A percentile compares a stretch with the other conserved stretches of the same genome.
Conservation (phyloP, 1,284 basidiomycete genomes). For the Tylopilus sp. region DNA sequence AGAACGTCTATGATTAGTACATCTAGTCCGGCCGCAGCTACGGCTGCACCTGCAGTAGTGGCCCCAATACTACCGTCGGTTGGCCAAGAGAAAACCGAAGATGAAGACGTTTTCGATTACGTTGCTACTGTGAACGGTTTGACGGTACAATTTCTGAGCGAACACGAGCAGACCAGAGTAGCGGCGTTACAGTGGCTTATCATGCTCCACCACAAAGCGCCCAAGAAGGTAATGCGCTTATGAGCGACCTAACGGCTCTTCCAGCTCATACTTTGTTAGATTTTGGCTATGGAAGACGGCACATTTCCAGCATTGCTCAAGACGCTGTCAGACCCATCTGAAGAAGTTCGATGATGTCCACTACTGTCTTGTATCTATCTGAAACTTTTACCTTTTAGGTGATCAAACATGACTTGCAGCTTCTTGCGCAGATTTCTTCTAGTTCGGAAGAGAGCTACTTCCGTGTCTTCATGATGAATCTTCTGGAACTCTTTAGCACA, state of each 20-base stretch:
- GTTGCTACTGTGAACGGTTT: constrained; percentile 87
- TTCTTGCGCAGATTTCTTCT: constrained; percentile 94
- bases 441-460: constrained; percentile 95
- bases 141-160: constrained; percentile 90
- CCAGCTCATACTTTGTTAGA: constrained; percentile 43
- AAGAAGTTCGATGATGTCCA: constrained; percentile 58
- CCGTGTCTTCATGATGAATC: constrained; percentile 90
- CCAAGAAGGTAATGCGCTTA: constrained; percentile 68
- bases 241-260: background rate
- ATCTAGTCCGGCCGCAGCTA: constrained; percentile 16
- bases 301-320: constrained; percentile 95
- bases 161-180: constrained; percentile 94
- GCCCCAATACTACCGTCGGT: constrained; percentile 31
- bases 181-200: constrained; percentile 96
- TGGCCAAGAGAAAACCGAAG: constrained; percentile 38
- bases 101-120: constrained; percentile 86
- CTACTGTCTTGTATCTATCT: background rate
- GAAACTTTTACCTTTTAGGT: constrained; percentile 46
- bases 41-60: constrained; percentile 3
- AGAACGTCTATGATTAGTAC: constrained; percentile 44
- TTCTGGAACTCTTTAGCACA: constrained; percentile 92
- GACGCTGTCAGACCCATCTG: constrained; percentile 93
- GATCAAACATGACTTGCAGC: constrained; percentile 91
- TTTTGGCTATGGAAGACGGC: constrained; percentile 92
- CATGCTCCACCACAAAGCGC: constrained; percentile 97